A percentile compares a stretch with the other conserved stretches of the same genome.
Conservation (phyloP, 2,329 filamentous ascomycete species). For the Scedosporium boydii region DNA sequence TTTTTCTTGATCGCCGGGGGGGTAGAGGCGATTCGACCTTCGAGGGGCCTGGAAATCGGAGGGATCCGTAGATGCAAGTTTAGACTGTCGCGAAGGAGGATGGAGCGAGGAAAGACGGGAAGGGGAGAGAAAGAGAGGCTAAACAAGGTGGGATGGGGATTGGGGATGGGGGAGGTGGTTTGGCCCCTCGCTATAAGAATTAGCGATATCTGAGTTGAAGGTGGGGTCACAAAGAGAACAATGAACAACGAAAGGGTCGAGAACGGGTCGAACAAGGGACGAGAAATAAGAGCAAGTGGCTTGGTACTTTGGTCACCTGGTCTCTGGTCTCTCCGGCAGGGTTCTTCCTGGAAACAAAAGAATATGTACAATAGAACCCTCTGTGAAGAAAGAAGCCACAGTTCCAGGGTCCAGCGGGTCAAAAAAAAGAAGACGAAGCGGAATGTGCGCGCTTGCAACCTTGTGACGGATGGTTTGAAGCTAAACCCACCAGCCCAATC, state of each 20-base stretch:
- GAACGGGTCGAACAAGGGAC: neutral
- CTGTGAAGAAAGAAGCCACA: neutral
- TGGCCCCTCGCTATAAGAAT: constrained; percentile 3
- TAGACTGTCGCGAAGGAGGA: neutral
- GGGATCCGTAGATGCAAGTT: neutral
- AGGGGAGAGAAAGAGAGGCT: neutral
- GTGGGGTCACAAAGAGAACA: neutral
- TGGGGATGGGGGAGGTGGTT: neutral
- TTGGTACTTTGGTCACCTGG: too few species aligned
- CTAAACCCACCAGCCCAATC: neutral
- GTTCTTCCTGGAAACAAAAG: too few species aligned
- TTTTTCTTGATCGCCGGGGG: neutral
- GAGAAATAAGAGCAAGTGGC: too few species aligned
- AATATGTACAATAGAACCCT: neutral
- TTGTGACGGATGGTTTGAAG: neutral
- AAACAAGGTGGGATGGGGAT: neutral
- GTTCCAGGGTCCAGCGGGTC: neutral
- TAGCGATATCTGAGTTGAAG: neutral
- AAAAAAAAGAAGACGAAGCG: neutral
- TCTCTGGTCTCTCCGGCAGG: too few species aligned
- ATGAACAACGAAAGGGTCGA: too few species aligned
- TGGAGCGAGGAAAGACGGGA: neutral
- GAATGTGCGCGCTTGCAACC: neutral
- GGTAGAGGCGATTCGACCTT: neutral
- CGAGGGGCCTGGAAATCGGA: neutral